Conservation (phyloP, 2,329 filamentous ascomycete species). For the Seiridium cupressi region DNA sequence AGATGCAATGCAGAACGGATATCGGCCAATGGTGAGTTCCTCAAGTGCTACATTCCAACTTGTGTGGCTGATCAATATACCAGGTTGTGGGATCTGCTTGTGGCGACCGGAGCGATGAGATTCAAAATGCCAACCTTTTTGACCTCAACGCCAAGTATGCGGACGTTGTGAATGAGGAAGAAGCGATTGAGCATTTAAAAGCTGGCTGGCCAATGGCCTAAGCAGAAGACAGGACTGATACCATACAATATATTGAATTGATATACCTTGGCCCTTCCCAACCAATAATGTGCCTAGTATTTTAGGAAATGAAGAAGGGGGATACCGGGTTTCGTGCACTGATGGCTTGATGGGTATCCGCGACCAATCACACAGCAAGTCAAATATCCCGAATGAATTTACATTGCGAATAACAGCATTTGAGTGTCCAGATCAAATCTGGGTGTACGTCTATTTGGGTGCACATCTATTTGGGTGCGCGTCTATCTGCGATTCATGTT, state of each 20-base stretch:
- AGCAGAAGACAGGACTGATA: background rate
- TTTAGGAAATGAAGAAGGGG: too few relatives aligned
- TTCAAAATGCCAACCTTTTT: conserved; percentile 42
- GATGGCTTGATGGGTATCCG: too few relatives aligned
- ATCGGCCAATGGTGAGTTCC: conserved; percentile 38
- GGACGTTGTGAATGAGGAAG: conserved; percentile 39
- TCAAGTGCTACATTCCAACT: background rate
- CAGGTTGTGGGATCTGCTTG: conserved; percentile 43
- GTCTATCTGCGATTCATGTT: background rate
- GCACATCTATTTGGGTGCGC: too few relatives aligned
- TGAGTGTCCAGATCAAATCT: background rate
- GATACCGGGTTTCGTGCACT: too few relatives aligned
- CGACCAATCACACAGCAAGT: too few relatives aligned
- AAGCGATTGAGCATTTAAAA: conserved; percentile 35
- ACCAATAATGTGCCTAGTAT: too few relatives aligned
- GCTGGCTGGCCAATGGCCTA: conserved; percentile 29
- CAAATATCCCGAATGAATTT: background rate
- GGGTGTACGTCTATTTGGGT: too few relatives aligned
- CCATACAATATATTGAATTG: background rate
- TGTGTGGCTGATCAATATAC: background rate
- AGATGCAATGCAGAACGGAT: conserved; percentile 42
- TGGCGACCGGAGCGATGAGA: conserved; percentile 40
- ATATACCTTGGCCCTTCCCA: too few relatives aligned
- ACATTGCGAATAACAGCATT: background rate
- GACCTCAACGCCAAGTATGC: conserved; percentile 45